Base-by-base conservation (phyloP, 768 basidiomycete genomes). In the Hygrocybe coccinea region DNA sequence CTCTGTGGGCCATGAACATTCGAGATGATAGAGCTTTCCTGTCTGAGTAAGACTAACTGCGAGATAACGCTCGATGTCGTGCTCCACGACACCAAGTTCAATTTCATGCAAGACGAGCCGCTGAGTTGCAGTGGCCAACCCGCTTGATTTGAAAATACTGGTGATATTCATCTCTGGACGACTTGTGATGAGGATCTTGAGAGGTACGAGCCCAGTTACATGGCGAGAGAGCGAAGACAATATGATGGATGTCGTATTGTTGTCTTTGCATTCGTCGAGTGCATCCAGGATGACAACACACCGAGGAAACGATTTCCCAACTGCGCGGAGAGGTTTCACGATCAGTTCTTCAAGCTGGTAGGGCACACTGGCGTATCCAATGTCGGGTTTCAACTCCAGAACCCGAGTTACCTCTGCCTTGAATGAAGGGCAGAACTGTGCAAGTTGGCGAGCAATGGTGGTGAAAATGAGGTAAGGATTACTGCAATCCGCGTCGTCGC, bases 361-460 rank as follows among this genome's bases (percentile, higher is more conserved):
- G 3, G 60, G 49, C 2, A 63, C 11, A 5, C 58, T 54, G 37
- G 59, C 52, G 17, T 47, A 48, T 12, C 63, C 57, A 24, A 69
- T 49, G 2, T 55, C 50, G 3, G 61, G 57, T 38, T 66, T 60
- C 11, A 35, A 25, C 38, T 62, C 57, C 5, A 65, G 25, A 10
- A 52, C 41, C 17, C 48, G 36, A 10, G 33, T 44, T 9, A 68
- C 39, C 3, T 52, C n/a, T 1, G 21, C 33, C n/a, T 41, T 53
- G 21, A 55, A 51, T n/a, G 19, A 33, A 22, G 50, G 52, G 55
- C 49, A 24, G 11, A 46, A 45, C 0, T 49, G 17, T 8, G 60
- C 60, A 1, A 74, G 56, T 36, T 74, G 73, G 3, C 62, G 67
- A 1, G 66, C 67, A 25, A 74, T 51, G 0, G 73, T 71, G 1